Conservation (phyloP, 768 basidiomycete genomes). For the Rhizopogon vesiculosus region DNA sequence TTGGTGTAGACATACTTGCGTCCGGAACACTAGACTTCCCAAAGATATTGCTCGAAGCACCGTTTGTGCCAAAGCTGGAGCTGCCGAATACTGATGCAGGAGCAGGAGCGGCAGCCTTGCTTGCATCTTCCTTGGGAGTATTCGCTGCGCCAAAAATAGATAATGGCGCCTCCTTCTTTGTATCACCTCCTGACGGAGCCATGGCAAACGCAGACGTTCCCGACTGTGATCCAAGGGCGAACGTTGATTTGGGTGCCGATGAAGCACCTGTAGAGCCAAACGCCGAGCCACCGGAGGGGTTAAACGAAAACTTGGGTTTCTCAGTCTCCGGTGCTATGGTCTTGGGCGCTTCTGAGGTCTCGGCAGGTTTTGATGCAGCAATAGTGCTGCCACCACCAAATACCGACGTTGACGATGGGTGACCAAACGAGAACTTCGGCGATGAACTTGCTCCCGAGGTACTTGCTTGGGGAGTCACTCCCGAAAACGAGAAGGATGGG, state of each 20-base stretch:
- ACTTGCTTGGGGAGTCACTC: conserved; percentile 3
- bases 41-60: conserved; percentile 10
- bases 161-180: conserved; percentile 21
- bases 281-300: conserved; percentile 5
- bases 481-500: conserved; percentile 18
- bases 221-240: conserved; percentile 18
- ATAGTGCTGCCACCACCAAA: neutral
- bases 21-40: conserved; percentile 13
- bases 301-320: conserved; percentile 21
- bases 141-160: conserved; percentile 32
- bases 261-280: conserved; percentile 4
- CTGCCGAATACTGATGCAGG: conserved; percentile 18
- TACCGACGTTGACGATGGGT: neutral
- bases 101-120: conserved; percentile 7
- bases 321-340: conserved; percentile 5
- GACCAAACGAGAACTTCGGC: neutral
- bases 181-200: conserved; percentile 13
- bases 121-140: conserved; percentile 1
- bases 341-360: conserved; percentile 11
- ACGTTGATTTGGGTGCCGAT: conserved; percentile 12
- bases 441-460: conserved; percentile 3
- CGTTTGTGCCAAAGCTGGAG: conserved; percentile 11
- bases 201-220: conserved; percentile 18
- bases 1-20: conserved; percentile 15
- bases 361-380: conserved; percentile 1